Percentiles rank a stretch among this genome's conserved stretches.
phyloP scores from a whole-genome alignment of 768 basidiomycete species.

The Amanita inopinata region DNA sequence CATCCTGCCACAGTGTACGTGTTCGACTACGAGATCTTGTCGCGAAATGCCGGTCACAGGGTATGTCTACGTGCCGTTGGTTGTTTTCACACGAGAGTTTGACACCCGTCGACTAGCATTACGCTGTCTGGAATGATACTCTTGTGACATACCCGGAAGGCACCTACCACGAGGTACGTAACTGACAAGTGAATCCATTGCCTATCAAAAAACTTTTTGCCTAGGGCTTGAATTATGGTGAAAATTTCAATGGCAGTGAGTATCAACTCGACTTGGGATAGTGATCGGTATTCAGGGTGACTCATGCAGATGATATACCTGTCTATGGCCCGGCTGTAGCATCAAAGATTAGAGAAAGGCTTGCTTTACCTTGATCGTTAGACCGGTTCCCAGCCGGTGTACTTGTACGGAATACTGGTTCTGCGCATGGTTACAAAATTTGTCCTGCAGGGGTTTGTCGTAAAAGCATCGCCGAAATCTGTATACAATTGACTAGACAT shows the following conservation, averaged over 20 bases:
- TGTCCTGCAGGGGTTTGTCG: slow-evolving; percentile 3
- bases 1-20: slow-evolving; percentile 20
- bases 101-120: slow-evolving; percentile 28
- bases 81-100: neutral
- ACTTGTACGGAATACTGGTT: neutral
- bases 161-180: slow-evolving; percentile 20
- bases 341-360: slow-evolving; percentile 46
- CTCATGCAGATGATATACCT: slow-evolving; percentile 43
- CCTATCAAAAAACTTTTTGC: slow-evolving; percentile 26
- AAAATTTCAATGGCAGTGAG: slow-evolving; percentile 17
- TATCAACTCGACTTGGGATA: no score
- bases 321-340: slow-evolving; percentile 51
- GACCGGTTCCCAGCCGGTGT: neutral
- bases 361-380: no score
- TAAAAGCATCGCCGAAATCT: no score
- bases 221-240: slow-evolving; percentile 14
- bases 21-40: slow-evolving; percentile 33
- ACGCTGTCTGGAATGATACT: slow-evolving; percentile 60
- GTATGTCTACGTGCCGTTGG: slow-evolving; percentile 18
- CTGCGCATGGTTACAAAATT: slow-evolving; percentile 3
- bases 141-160: slow-evolving; percentile 27
- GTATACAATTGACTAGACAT: slow-evolving; percentile 5
- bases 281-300: no score
- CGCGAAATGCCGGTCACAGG: slow-evolving; percentile 31
- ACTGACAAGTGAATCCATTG: neutral